Base-by-base conservation (phyloP, 1,284 basidiomycete genomes). In the Heterobasidion annosum region DNA sequence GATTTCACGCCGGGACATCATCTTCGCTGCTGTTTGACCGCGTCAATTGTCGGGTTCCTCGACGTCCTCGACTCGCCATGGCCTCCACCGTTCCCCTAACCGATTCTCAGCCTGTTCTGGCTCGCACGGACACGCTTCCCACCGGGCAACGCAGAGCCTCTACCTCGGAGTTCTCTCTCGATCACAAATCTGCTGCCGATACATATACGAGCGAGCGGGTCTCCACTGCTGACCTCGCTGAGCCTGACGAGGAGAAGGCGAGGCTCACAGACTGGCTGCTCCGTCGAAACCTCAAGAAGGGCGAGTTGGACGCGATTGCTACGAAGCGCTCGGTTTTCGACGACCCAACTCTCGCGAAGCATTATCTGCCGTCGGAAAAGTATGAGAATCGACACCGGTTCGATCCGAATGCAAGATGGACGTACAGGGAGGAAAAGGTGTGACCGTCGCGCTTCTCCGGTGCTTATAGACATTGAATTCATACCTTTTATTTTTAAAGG, bases 321-420 rank as follows among this genome's bases (percentile, higher is more conserved):
- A 83, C 81, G 19, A 74, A 72, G 40, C 73, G 73, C 1, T 78
- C 76, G 5, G 78, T 83, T 3, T 83, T 71, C 59, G 82, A 84
- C 57, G 81, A 85, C 58, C 76, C 81, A 2, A 59, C 65, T 47
- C 70, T 79, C 0, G 65, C 79, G 2, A 73, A 74, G 47, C 70
- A 75, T 56, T 85, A 83, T 59, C 76, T 75, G 67, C 82, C 84
- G 1, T 78, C 75, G 53, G 67, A 73, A 3, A 63, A 73, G 1
- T 86, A 83, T 58, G 85, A 88, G 65, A 85, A 83, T 60, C 57
- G 72, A 0, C 82, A 86, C 60, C 73, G 82, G 8, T 88, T 89
- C 59, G 81, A 89, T 61, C 77, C 80, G 0, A 65, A 70, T 15
- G 82, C 81, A 33, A 74, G 85, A 4, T 90, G 87, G 87, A 88